Conservation (phyloP, 768 basidiomycete genomes). For the Pleurotus platypus region DNA sequence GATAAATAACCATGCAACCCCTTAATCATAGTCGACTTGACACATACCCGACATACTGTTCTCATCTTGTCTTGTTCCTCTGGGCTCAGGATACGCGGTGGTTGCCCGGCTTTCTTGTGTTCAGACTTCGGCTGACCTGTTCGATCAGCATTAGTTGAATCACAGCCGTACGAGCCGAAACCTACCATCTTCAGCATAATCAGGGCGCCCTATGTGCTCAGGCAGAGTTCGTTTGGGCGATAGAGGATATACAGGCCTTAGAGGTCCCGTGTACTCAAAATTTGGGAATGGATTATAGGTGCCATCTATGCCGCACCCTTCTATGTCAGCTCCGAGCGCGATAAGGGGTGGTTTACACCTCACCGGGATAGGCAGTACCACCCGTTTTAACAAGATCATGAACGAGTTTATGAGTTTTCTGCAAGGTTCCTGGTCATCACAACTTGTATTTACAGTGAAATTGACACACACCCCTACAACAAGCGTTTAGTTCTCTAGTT, state of each 20-base stretch:
- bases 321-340: background rate
- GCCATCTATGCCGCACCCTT: conserved; percentile 45
- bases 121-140: conserved; percentile 62
- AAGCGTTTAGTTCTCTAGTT: background rate
- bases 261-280: conserved; percentile 70
- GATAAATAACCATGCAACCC: background rate
- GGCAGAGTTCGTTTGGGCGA: conserved; percentile 76
- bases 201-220: conserved; percentile 79
- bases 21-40: background rate
- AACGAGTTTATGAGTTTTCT: conserved; percentile 83
- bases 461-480: conserved; percentile 18
- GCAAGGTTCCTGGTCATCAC: conserved; percentile 3
- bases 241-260: conserved; percentile 87
- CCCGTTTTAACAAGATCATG: conserved; percentile 50
- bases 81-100: conserved; percentile 58
- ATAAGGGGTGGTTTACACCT: background rate
- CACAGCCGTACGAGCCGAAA: conserved; percentile 8
- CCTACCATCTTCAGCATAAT: conserved; percentile 66
- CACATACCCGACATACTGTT: conserved; percentile 74
- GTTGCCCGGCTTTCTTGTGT: conserved; percentile 50
- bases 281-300: conserved; percentile 77
- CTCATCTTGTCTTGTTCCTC: conserved; percentile 91
- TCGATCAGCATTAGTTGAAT: conserved; percentile 8
- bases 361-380: background rate
- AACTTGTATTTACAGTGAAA: background rate